A percentile compares a stretch with the other conserved stretches of the same genome.
phyloP scores from a whole-genome alignment of 73 alveolate genomes.

The Stentor coeruleus region DNA sequence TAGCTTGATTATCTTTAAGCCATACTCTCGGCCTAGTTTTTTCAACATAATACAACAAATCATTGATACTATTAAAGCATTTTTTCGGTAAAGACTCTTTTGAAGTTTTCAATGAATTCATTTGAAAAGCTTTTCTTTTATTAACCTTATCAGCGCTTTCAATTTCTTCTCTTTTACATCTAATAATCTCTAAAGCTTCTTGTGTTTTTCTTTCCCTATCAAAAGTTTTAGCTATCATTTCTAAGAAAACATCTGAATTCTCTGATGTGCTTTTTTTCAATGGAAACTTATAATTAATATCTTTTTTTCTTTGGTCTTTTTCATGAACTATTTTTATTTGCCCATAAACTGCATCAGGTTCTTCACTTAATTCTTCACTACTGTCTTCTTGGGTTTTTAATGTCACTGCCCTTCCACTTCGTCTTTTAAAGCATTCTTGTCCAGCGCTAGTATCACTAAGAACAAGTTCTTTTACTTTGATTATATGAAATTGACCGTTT shows the following conservation, averaged over 20 bases:
- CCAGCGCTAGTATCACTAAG: background rate
- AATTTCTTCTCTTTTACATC: background rate
- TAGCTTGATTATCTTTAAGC: too few species aligned
- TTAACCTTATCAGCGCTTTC: too few species aligned
- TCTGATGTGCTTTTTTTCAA: background rate
- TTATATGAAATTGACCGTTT: background rate
- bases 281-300: background rate
- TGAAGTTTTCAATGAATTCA: too few species aligned
- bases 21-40: too few species aligned
- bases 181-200: background rate
- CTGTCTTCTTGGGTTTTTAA: background rate
- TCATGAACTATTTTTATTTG: background rate
- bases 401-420: background rate
- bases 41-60: too few species aligned
- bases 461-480: background rate
- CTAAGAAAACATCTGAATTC: background rate
- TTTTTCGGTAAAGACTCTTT: too few species aligned
- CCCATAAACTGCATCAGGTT: background rate
- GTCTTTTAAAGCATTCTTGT: background rate
- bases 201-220: background rate
- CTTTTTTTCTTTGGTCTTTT: background rate
- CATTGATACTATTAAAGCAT: too few species aligned
- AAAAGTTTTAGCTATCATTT: slow-evolving; percentile 17
- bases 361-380: background rate
- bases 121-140: too few species aligned